A percentile compares a stretch with the other conserved stretches of the same genome.
These are phyloP conservation scores for Mortierella sp. DNA, from an alignment of 371 early-diverging fungal species.

Conservation along the genomic window DNA sequence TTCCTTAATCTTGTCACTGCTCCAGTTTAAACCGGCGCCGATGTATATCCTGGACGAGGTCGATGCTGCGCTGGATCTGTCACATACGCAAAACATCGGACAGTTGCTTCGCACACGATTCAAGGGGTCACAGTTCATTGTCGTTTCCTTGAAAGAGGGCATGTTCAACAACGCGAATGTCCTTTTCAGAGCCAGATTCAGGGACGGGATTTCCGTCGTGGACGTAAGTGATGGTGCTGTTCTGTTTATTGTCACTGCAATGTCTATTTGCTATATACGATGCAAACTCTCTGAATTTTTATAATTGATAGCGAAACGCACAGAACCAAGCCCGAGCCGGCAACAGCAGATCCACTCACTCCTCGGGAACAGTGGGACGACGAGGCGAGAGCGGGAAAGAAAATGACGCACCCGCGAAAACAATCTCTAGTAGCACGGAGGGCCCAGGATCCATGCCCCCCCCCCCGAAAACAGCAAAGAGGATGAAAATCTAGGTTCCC, in stretches of 20 bases:
- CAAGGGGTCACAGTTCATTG: constrained; percentile 98
- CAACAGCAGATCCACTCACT: neutral
- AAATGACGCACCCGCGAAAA: neutral
- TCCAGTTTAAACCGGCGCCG: constrained; percentile 99
- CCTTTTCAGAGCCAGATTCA: constrained; percentile 94
- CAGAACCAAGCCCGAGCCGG: constrained; percentile 3
- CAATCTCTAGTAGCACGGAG: neutral
- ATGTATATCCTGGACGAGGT: constrained; percentile 99
- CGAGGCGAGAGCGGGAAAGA: neutral
- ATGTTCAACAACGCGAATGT: constrained; percentile 99
- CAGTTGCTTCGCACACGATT: constrained; percentile 96
- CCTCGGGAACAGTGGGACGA: neutral
- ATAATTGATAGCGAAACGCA: constrained; percentile 10
- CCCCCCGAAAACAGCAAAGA: constrained; percentile 1
- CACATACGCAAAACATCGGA: constrained; percentile 99
- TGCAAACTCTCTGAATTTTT: neutral
- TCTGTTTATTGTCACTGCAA: neutral
- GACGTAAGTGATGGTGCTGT: constrained; percentile 60
- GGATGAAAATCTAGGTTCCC: constrained; percentile 7
- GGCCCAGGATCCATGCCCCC: neutral
- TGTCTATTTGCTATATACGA: neutral
- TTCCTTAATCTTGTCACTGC: constrained; percentile 95
- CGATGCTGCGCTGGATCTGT: constrained; percentile 99
- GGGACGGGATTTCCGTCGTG: constrained; percentile 97
- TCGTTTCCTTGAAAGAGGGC: constrained; percentile 99